Percentiles rank a stretch among this genome's conserved stretches.
Conservation (phyloP, 768 basidiomycete genomes). For the Mycena galopus region DNA sequence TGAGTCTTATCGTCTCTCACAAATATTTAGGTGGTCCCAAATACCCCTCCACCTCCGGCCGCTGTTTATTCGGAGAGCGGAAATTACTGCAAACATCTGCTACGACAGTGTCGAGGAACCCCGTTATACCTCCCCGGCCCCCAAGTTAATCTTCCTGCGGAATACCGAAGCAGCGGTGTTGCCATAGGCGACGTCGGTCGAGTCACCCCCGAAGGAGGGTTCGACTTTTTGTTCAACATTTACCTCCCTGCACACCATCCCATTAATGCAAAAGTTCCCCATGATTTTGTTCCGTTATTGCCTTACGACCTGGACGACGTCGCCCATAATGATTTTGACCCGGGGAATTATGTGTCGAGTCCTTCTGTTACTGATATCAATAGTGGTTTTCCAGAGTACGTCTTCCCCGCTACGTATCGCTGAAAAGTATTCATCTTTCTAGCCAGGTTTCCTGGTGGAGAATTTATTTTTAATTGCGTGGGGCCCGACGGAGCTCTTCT, state of each 20-base stretch:
- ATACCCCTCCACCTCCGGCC: not conserved
- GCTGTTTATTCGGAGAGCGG: not conserved
- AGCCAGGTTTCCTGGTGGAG: not conserved
- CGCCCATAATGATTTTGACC: not conserved
- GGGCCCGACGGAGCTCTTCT: conserved; percentile 35
- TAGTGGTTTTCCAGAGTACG: not conserved
- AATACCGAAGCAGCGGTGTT: conserved; percentile 40
- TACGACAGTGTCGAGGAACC: conserved; percentile 39
- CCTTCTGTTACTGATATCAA: not conserved
- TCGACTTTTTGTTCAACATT: no score
- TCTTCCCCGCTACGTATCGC: not conserved
- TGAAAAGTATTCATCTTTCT: not conserved
- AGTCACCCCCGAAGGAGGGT: no score
- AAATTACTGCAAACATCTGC: not conserved
- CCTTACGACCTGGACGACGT: not conserved
- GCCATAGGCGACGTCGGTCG: no score
- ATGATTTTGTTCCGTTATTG: conserved; percentile 36
- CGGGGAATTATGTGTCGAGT: conserved; percentile 11
- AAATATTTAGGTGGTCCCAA: no score
- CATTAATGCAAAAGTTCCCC: conserved; percentile 45
- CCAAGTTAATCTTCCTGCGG: conserved; percentile 33
- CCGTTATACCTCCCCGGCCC: conserved; percentile 47
- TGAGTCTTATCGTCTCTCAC: not conserved
- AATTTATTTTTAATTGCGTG: not conserved
- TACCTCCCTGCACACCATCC: conserved; percentile 39